These are phyloP conservation scores for Vaccinium darrowii DNA, from an alignment of 148 eudicot species.

Conservation along the genomic window DNA sequence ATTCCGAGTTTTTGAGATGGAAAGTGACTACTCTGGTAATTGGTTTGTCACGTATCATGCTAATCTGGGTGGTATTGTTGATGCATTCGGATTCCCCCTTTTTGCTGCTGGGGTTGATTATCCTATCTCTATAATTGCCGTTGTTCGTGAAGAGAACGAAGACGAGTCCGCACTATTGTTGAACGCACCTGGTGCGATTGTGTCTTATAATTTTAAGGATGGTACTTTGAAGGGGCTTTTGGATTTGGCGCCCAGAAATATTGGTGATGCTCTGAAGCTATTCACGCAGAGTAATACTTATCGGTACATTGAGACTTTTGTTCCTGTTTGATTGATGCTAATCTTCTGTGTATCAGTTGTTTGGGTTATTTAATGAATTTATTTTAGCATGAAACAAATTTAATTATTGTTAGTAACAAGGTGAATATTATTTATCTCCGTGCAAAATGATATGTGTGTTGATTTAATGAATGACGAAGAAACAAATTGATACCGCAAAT, in stretches of 20 bases:
- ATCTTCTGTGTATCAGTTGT: too few species aligned
- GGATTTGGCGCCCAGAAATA: background rate
- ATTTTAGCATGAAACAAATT: too few species aligned
- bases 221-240: constrained; percentile 1
- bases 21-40: constrained; percentile 3
- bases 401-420: too few species aligned
- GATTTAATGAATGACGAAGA: too few species aligned
- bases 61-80: constrained; percentile 39
- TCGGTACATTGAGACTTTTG: background rate
- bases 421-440: too few species aligned
- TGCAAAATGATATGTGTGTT: too few species aligned
- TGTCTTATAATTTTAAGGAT: constrained; percentile 32
- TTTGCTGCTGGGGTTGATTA: constrained; percentile 27
- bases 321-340: constrained; percentile 10
- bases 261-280: background rate
- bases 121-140: constrained; percentile 40
- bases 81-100: constrained; percentile 39
- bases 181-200: constrained; percentile 41
- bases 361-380: too few species aligned
- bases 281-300: constrained; percentile 3
- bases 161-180: constrained; percentile 28
- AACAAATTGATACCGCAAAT: too few species aligned
- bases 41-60: constrained; percentile 47
- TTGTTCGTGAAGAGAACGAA: constrained; percentile 21
- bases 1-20: constrained; percentile 44